These are phyloP conservation scores for Mortierella antarctica DNA, from an alignment of 192 early-diverging fungal genomes.

Conservation along the genomic window DNA sequence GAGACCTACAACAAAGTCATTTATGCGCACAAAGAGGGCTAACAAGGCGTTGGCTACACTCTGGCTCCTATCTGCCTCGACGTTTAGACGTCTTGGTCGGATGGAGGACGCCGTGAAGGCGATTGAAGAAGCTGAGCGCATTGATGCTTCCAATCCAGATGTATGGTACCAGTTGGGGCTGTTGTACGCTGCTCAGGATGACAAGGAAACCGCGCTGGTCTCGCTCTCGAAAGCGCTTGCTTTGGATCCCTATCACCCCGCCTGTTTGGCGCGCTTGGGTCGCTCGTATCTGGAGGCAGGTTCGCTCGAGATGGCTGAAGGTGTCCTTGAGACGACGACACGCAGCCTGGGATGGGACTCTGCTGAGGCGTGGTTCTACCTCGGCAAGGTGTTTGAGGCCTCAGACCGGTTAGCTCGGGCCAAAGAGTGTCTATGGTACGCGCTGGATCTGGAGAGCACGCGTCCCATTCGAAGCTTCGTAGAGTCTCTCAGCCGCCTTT, in stretches of 20 bases:
- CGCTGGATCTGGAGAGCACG: constrained; percentile 65
- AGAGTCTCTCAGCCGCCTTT: constrained; percentile 49
- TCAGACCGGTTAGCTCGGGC: constrained; percentile 55
- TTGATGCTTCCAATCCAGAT: constrained; percentile 58
- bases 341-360: constrained; percentile 68
- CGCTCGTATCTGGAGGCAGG: constrained; percentile 57
- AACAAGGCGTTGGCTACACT: constrained; percentile 58
- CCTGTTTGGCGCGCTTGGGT: constrained; percentile 58
- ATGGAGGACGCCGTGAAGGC: constrained; percentile 67
- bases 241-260: constrained; percentile 54
- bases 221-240: constrained; percentile 63
- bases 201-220: constrained; percentile 53
- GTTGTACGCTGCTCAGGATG: constrained; percentile 46
- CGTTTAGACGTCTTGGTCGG: constrained; percentile 58
- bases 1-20: constrained; percentile 46
- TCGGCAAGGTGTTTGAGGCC: constrained; percentile 60
- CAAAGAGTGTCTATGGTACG: constrained; percentile 71
- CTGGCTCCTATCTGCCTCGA: constrained; percentile 66
- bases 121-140: constrained; percentile 65
- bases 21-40: constrained; percentile 56
- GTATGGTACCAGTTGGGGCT: constrained; percentile 68
- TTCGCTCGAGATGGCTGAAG: constrained; percentile 62
- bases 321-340: constrained; percentile 60
- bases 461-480: constrained; percentile 62
- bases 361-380: constrained; percentile 71